Percentiles rank a stretch among this genome's conserved stretches.
Evolutionary conservation across 129 eudicot species (phyloP).

Genomic region (Dittrichia graveolens): DNA sequence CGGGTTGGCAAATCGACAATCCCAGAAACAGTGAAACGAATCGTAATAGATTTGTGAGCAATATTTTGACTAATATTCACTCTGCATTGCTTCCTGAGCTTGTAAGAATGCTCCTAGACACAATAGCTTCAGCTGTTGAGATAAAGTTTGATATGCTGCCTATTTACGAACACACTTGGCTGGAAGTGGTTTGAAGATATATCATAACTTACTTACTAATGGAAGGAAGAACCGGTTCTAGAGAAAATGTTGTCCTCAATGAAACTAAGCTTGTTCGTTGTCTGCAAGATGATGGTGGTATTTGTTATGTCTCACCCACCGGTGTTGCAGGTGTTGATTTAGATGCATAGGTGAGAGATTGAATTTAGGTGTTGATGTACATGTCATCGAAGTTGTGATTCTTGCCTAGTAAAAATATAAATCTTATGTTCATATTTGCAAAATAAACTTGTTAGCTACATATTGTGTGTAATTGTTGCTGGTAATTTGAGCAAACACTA

Average conservation of each 20-base stretch:
- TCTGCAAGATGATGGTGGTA: constrained; percentile 59
- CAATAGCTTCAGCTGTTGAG: constrained; percentile 32
- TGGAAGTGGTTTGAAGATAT: constrained; percentile 63
- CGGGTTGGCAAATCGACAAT: too few species aligned
- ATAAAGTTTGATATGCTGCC: constrained; percentile 37
- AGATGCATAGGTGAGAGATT: constrained; percentile 57
- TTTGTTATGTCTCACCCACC: constrained; percentile 42
- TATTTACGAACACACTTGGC: constrained; percentile 59
- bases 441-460: too few species aligned
- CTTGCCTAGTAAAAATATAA: too few species aligned
- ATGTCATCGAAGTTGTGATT: too few species aligned
- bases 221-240: constrained; percentile 38
- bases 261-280: constrained; percentile 43
- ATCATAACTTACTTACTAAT: constrained; percentile 38
- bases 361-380: constrained; percentile 1
- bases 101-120: constrained; percentile 40
- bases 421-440: too few species aligned
- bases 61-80: too few species aligned
- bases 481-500: too few species aligned
- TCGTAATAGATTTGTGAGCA: too few species aligned
- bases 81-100: constrained; percentile 8
- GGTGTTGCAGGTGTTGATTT: constrained; percentile 51
- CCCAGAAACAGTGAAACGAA: too few species aligned
- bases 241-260: constrained; percentile 26
- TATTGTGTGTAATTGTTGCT: neutral